Percentiles rank a stretch among this genome's conserved stretches.
Evolutionary conservation across 1,284 basidiomycete genomes (phyloP).

Genomic region (Sanghuangporus baumii): DNA sequence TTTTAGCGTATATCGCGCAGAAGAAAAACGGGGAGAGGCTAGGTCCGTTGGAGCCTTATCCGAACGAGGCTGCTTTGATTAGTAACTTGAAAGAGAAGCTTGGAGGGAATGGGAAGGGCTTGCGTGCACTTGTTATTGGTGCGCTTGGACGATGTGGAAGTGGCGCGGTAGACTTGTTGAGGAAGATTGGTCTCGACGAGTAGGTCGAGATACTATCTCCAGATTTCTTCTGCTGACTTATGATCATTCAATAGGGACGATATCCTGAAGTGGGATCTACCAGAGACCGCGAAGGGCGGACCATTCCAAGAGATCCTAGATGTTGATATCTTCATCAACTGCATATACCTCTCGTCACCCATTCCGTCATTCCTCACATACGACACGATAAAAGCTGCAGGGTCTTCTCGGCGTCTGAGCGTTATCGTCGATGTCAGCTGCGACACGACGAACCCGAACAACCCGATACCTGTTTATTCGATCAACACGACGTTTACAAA

Average conservation of each 20-base stretch:
- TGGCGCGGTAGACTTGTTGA: conserved; percentile 94
- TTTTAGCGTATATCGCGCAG: conserved; percentile 76
- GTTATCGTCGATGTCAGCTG: conserved; percentile 98
- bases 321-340: conserved; percentile 99
- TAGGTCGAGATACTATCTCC: conserved; percentile 28
- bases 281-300: conserved; percentile 94
- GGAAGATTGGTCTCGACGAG: conserved; percentile 91
- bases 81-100: conserved; percentile 63
- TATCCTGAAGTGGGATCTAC: conserved; percentile 97
- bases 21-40: conserved; percentile 46
- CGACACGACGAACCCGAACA: conserved; percentile 98
- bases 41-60: conserved; percentile 72
- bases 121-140: conserved; percentile 93
- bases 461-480: conserved; percentile 94
- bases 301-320: conserved; percentile 96
- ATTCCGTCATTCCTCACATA: conserved; percentile 88
- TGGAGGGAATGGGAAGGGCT: conserved; percentile 66
- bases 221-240: not conserved
- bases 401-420: conserved; percentile 62
- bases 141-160: conserved; percentile 94
- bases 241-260: conserved; percentile 72
- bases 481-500: conserved; percentile 95
- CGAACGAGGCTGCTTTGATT: conserved; percentile 82
- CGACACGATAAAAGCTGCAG: conserved; percentile 72
- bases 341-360: conserved; percentile 90